A percentile compares a stretch with the other conserved stretches of the same genome.
Conservation (phyloP, 2,329 filamentous ascomycete genomes). For the Aulographum hederae region DNA sequence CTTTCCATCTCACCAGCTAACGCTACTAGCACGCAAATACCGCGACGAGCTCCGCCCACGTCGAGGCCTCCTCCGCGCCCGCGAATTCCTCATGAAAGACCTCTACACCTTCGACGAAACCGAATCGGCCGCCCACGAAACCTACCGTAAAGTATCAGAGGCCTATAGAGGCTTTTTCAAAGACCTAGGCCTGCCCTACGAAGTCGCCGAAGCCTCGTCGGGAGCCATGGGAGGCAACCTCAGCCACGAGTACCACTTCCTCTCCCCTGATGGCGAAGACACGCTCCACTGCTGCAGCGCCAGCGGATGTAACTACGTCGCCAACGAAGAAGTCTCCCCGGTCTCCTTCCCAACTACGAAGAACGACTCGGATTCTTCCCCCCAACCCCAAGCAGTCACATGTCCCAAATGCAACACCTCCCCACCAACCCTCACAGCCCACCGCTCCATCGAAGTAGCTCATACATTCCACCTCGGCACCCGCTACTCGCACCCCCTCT, state of each 20-base stretch:
- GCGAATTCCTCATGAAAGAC: constrained; percentile 97
- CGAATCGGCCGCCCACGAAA: constrained; percentile 49
- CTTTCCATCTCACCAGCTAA: constrained; percentile 1
- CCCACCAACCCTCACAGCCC: constrained; percentile 39
- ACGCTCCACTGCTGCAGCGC: constrained; percentile 55
- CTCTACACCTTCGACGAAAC: constrained; percentile 83
- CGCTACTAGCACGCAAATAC: constrained; percentile 59
- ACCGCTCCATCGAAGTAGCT: constrained; percentile 71
- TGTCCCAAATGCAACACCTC: constrained; percentile 49
- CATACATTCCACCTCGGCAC: constrained; percentile 92
- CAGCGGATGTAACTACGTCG: constrained; percentile 48
- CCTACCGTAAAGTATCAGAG: constrained; percentile 55
- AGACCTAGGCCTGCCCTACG: constrained; percentile 64
- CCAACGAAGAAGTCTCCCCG: constrained; percentile 64
- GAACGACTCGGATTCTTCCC: constrained; percentile 1
- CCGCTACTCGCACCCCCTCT: constrained; percentile 63
- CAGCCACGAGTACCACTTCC: constrained; percentile 89
- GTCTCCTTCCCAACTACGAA: constrained; percentile 9
- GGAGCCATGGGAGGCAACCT: constrained; percentile 90
- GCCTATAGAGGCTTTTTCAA: constrained; percentile 66
- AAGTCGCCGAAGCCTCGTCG: constrained; percentile 78
- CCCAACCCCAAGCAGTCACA: constrained; percentile 18
- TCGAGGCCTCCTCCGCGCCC: constrained; percentile 68
- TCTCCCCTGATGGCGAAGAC: constrained; percentile 67
- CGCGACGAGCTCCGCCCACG: constrained; percentile 80